Base-by-base conservation (phyloP, 441 rosid species). In the Syzygium malaccense region DNA sequence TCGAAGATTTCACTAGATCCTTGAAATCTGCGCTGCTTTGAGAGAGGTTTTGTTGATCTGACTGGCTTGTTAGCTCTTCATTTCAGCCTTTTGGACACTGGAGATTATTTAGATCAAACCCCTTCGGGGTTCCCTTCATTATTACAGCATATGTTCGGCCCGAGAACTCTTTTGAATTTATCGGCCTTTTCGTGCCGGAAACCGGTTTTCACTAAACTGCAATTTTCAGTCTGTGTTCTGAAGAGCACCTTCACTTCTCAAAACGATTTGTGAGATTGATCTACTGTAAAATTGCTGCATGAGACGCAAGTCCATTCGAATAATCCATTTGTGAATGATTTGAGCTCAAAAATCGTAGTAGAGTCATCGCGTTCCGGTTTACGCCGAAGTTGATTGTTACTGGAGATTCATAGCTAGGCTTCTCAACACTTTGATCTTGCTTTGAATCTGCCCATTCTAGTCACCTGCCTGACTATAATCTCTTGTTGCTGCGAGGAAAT, bases 11-110 rank as follows among this genome's bases (percentile, higher is more conserved):
- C 89, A 92, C 97, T 78, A 95, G 93, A 91, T 93, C 99, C 41
- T 89, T 98, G 85, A 96, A 90, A 89, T 91, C 97, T 66, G 98
- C 96, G 8, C 93, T 96, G 66, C 90, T 90, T 78, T 96, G 93
- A 95, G 87, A 14, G 87, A 6, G n/a, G 9, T 4, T 41, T 37
- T 12, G 83, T 75, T 20, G 83, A 75, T 41, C 51, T 41, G 83
- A 41, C 83, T 4, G 51, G 51, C 83, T 37, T 41, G 51, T 12
- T 20, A 6, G 83, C 51, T 37, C 10, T 3, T 75, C 83, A 20
- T 41, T 12, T 75, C 0, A 7, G 51, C 15, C n/a, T 41, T 75
- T 75, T 12, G 51, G 83, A 75, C n/a, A 75, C 51, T 14, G 51
- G 83, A 45, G 28, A 2, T 75, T 75, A 25, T 71, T 3, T 37